Conservation (phyloP, 768 basidiomycete genomes). For the Pleurotus giganteus region DNA sequence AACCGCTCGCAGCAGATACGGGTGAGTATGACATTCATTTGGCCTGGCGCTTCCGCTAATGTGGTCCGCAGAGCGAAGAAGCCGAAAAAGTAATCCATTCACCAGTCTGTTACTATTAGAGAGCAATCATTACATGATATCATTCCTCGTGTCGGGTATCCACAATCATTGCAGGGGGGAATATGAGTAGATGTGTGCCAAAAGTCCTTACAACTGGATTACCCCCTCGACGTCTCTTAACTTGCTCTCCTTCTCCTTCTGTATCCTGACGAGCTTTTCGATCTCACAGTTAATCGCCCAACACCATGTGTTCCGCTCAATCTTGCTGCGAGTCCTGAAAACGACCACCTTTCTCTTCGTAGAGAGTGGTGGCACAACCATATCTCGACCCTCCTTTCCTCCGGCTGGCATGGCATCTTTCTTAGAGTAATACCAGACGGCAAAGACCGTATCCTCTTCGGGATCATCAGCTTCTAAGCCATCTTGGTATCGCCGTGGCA, state of each 20-base stretch:
- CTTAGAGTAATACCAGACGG: conserved; percentile 66
- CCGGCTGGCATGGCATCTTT: conserved; percentile 20
- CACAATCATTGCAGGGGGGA: background rate
- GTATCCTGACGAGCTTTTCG: conserved; percentile 68
- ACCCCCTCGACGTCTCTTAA: conserved; percentile 66
- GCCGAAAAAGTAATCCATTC: conserved; percentile 64
- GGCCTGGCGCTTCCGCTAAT: conserved; percentile 9
- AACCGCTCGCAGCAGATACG: conserved; percentile 87
- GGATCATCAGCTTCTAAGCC: conserved; percentile 86
- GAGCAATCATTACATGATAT: background rate
- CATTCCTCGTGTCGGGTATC: background rate
- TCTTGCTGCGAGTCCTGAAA: conserved; percentile 72
- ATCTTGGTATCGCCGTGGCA: conserved; percentile 82
- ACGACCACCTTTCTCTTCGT: conserved; percentile 61
- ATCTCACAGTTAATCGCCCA: conserved; percentile 92
- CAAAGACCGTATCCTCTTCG: conserved; percentile 86
- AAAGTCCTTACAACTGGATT: conserved; percentile 26
- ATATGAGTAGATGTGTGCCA: background rate
- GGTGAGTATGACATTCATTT: conserved; percentile 43
- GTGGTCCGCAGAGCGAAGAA: conserved; percentile 65
- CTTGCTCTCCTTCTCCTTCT: conserved; percentile 60
- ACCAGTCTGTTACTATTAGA: background rate
- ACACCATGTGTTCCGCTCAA: conserved; percentile 94
- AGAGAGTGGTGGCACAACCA: conserved; percentile 46
- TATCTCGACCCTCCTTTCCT: conserved; percentile 15